These are phyloP conservation scores for Limnanthes douglasii DNA, from an alignment of 345 rosid species.

Conservation along the genomic window DNA sequence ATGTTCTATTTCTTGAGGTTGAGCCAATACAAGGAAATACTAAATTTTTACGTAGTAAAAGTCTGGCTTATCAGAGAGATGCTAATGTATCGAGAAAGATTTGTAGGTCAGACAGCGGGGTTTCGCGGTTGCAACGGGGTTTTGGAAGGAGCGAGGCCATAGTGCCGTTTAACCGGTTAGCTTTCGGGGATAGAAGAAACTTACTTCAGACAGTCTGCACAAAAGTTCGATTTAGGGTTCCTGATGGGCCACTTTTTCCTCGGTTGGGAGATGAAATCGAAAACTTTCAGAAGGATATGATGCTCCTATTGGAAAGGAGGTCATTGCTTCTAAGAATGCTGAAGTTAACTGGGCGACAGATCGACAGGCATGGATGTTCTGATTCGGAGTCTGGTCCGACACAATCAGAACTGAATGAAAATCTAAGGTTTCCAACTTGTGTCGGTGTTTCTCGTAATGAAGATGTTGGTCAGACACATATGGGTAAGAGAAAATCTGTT, in stretches of 20 bases:
- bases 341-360: conserved; percentile 23
- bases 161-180: conserved; percentile 42
- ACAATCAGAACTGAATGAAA: conserved; percentile 25
- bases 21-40: conserved; percentile 26
- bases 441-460: conserved; percentile 9
- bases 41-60: conserved; percentile 21
- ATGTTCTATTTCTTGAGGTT: conserved; percentile 63
- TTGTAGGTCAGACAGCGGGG: conserved; percentile 23
- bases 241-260: conserved; percentile 46
- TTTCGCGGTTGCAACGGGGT: conserved; percentile 16
- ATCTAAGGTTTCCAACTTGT: conserved; percentile 24
- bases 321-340: conserved; percentile 35
- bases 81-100: conserved; percentile 15
- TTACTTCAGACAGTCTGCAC: conserved; percentile 44
- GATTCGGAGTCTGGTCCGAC: conserved; percentile 23
- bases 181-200: conserved; percentile 57
- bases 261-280: conserved; percentile 27
- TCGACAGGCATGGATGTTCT: conserved; percentile 23
- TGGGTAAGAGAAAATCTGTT: conserved; percentile 26
- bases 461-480: conserved; percentile 19
- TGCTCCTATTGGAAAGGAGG: conserved; percentile 36
- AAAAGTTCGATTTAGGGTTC: conserved; percentile 25
- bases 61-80: conserved; percentile 21
- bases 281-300: conserved; percentile 25
- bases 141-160: conserved; percentile 16